Conservation (phyloP, 129 eudicot species). For the Lactuca sativa region DNA sequence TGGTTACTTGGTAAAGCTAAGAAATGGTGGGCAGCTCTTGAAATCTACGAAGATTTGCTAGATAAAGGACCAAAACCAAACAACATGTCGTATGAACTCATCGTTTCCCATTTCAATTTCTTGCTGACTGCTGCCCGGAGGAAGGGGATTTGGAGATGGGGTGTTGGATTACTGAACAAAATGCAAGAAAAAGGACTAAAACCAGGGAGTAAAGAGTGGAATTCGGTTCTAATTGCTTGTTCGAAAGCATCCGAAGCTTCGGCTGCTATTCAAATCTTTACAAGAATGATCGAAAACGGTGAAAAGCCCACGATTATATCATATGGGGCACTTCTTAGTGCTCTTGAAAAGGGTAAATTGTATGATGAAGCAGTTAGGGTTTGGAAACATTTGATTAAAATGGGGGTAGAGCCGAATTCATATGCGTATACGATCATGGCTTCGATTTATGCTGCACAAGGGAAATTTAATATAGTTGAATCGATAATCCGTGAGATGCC, state of each 20-base stretch:
- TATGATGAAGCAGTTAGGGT: conserved; percentile 73
- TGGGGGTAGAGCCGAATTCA: conserved; percentile 73
- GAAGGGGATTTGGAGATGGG: conserved; percentile 94
- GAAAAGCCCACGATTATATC: conserved; percentile 85
- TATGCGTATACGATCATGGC: conserved; percentile 95
- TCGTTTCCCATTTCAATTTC: conserved; percentile 81
- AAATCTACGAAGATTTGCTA: conserved; percentile 82
- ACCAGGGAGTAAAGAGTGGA: conserved; percentile 93
- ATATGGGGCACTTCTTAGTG: conserved; percentile 90
- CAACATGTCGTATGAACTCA: conserved; percentile 79
- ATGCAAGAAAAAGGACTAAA: conserved; percentile 89
- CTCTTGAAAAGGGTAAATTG: conserved; percentile 83
- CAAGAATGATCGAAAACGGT: conserved; percentile 80
- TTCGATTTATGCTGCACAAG: conserved; percentile 71
- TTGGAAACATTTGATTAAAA: conserved; percentile 79
- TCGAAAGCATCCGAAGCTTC: conserved; percentile 86
- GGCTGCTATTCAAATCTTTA: conserved; percentile 76
- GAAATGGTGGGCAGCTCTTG: conserved; percentile 99
- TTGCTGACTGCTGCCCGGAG: conserved; percentile 68
- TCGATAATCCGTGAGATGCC: conserved; percentile 70
- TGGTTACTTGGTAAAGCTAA: conserved; percentile 95
- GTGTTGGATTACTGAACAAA: conserved; percentile 68
- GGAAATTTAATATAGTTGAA: conserved; percentile 61
- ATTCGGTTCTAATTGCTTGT: conserved; percentile 91
- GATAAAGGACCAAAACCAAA: conserved; percentile 92